phyloP scores from a whole-genome alignment of 257 asterid species.

The Jacaranda copaia region DNA sequence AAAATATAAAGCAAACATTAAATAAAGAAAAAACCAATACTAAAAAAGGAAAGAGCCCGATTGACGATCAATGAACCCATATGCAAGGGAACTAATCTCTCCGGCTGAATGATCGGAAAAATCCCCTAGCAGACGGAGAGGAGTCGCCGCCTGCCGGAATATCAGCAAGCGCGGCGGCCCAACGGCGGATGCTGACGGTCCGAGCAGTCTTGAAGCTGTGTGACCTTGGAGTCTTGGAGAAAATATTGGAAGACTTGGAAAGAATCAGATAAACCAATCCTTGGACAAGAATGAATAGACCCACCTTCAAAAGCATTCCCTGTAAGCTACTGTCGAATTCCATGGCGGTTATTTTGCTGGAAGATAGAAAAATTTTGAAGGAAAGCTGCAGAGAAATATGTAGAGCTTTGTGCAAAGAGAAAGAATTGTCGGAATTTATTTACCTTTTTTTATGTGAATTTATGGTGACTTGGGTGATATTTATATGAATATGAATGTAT shows the following conservation, averaged over 20 bases:
- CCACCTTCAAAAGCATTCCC: constrained; percentile 58
- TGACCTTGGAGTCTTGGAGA: constrained; percentile 59
- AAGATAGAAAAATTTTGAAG: not conserved
- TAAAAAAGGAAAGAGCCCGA: no score
- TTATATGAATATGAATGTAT: constrained; percentile 14
- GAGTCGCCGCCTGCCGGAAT: constrained; percentile 66
- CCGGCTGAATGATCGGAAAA: constrained; percentile 50
- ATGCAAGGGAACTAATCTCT: constrained; percentile 20
- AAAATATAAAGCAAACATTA: not conserved
- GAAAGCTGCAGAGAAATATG: not conserved
- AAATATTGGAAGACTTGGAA: constrained; percentile 67
- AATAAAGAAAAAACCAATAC: not conserved
- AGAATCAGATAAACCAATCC: constrained; percentile 67
- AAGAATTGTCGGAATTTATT: not conserved
- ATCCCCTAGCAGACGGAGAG: constrained; percentile 46
- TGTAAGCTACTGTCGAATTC: constrained; percentile 42
- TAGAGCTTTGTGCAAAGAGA: not conserved
- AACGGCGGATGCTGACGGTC: constrained; percentile 71
- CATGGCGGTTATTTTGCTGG: constrained; percentile 27
- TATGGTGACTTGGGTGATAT: not conserved
- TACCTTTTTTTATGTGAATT: not conserved
- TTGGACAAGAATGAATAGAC: constrained; percentile 64
- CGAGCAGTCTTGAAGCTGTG: constrained; percentile 69
- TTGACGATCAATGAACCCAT: not conserved
- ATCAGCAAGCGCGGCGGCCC: constrained; percentile 67